phyloP scores from a whole-genome alignment of 1,139 yeast genomes.

The Entelexis paramagnoliae region DNA sequence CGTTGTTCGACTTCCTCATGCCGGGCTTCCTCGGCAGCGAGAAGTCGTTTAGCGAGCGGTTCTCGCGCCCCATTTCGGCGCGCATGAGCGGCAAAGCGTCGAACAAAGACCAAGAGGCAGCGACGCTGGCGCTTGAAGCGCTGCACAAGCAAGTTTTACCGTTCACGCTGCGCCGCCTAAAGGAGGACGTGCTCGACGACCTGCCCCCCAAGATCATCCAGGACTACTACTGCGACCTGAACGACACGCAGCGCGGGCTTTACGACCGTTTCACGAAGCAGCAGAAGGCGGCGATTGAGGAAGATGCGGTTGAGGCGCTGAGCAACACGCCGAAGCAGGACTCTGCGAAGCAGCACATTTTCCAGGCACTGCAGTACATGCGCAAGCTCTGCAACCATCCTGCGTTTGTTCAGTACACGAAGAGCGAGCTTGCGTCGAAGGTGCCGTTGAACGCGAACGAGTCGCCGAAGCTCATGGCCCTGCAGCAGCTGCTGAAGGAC shows the following conservation, averaged over 20 bases:
- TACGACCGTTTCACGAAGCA: slow-evolving; percentile 87
- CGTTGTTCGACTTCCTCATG: slow-evolving; percentile 93
- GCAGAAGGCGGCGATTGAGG: slow-evolving; percentile 70
- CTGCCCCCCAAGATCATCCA: slow-evolving; percentile 97
- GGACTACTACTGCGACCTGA: slow-evolving; percentile 92
- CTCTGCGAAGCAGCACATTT: slow-evolving; percentile 75
- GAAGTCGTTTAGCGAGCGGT: slow-evolving; percentile 84
- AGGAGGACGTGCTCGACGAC: slow-evolving; percentile 92
- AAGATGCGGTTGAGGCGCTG: slow-evolving; percentile 33
- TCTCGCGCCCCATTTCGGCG: slow-evolving; percentile 95
- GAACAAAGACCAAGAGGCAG: slow-evolving; percentile 92
- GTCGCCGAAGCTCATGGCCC: slow-evolving; percentile 73
- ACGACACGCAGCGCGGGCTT: slow-evolving; percentile 76
- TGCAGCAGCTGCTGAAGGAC: slow-evolving; percentile 70
- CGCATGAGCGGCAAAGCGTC: slow-evolving; percentile 76
- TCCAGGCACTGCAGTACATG: slow-evolving; percentile 97
- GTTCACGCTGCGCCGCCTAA: slow-evolving; percentile 86
- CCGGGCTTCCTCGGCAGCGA: slow-evolving; percentile 97
- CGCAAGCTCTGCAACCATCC: slow-evolving; percentile 96
- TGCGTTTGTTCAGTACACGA: slow-evolving; percentile 72
- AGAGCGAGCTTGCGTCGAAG: slow-evolving; percentile 64
- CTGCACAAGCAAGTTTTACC: slow-evolving; percentile 94
- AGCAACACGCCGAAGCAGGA: slow-evolving; percentile 1
- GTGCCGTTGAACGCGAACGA: slow-evolving; percentile 53
- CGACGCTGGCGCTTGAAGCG: slow-evolving; percentile 91